Base-by-base conservation (phyloP, 805 yeast genomes). In the Blastobotrys muscicola region DNA sequence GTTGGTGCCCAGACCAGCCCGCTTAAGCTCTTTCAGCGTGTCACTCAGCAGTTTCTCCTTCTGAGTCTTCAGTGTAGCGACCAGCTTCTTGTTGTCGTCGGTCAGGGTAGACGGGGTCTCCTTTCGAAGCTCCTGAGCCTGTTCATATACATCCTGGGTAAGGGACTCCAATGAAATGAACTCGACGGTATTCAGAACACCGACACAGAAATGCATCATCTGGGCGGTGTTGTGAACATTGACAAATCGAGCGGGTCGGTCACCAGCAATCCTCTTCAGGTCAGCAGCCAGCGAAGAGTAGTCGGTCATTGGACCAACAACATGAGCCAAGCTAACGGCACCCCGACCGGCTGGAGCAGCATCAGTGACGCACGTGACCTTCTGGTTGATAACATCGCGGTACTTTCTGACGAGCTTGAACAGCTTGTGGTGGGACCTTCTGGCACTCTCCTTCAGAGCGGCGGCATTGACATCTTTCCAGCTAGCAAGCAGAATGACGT, bases 381-480 rank as follows among this genome's bases (percentile, higher is more conserved):
- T 68, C 16, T 70, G 70, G 4, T 70, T 59, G 8, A 89, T 61
- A 29, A 81, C 55, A 1, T 72, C 71, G 42, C 97, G 75, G 59
- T 85, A 92, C 60, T 86, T 86, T 45, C 87, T 73, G 8, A 90
- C 82, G 41, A 84, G 60, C 62, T 87, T 92, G 74, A 81, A 90
- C 42, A 92, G 76, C 53, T 72, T 77, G 50, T 78, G 76, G 57
- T 94, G 98, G 0, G 97, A 87, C 39, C 82, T 76, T 50, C 86
- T 78, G 4, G 98, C 92, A 62, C 96, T 85, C 62, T 89, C 97
- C 53, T 85, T 87, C 55, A 92, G 70, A 0, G 98, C 95, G 57
- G 84, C 94, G 36, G 87, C 76, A 56, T 92, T 94, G 9, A 87
- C 89, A 65, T 92, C 99, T 53, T 89, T 87, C 97, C 97, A 94